These are phyloP conservation scores for Dactylellina cionopaga DNA, from an alignment of 2,329 filamentous ascomycete species.

Conservation along the genomic window DNA sequence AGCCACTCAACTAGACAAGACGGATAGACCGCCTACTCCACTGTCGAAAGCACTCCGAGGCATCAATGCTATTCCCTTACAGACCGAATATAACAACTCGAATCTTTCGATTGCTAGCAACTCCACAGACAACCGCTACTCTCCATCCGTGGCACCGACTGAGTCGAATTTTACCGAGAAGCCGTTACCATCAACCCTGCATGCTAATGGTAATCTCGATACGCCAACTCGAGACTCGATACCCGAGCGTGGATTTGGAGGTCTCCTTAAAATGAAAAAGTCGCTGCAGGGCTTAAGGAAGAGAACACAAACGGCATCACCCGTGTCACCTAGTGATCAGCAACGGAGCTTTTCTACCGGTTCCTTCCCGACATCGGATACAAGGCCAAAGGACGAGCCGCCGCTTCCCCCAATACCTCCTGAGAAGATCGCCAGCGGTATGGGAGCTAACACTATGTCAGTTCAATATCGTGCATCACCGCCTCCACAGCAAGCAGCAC, in stretches of 20 bases:
- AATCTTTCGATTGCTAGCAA: slow-evolving; percentile 29
- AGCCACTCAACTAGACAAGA: background rate
- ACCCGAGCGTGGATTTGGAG: slow-evolving; percentile 39
- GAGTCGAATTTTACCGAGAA: slow-evolving; percentile 32
- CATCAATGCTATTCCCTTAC: slow-evolving; percentile 9
- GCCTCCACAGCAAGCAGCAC: slow-evolving; percentile 18
- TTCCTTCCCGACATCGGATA: slow-evolving; percentile 13
- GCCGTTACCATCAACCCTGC: slow-evolving; percentile 29
- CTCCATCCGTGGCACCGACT: slow-evolving; percentile 7
- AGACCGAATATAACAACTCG: slow-evolving; percentile 35
- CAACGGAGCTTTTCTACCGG: slow-evolving; percentile 45
- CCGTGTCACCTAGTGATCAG: slow-evolving; percentile 44
- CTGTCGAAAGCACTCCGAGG: slow-evolving; percentile 32
- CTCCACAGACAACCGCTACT: slow-evolving; percentile 19
- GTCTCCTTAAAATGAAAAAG: slow-evolving; percentile 52
- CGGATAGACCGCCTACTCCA: slow-evolving; percentile 44
- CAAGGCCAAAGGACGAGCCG: slow-evolving; percentile 27
- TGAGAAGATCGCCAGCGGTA: slow-evolving; percentile 20
- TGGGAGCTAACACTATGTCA: slow-evolving; percentile 3
- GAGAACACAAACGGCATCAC: slow-evolving; percentile 38
- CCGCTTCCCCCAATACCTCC: slow-evolving; percentile 48
- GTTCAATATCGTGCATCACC: slow-evolving; percentile 19
- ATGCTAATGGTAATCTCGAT: slow-evolving; percentile 27
- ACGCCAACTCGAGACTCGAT: slow-evolving; percentile 29
- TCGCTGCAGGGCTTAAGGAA: slow-evolving; percentile 45